Conservation (phyloP, 441 rosid species). For the Hura crepitans region DNA sequence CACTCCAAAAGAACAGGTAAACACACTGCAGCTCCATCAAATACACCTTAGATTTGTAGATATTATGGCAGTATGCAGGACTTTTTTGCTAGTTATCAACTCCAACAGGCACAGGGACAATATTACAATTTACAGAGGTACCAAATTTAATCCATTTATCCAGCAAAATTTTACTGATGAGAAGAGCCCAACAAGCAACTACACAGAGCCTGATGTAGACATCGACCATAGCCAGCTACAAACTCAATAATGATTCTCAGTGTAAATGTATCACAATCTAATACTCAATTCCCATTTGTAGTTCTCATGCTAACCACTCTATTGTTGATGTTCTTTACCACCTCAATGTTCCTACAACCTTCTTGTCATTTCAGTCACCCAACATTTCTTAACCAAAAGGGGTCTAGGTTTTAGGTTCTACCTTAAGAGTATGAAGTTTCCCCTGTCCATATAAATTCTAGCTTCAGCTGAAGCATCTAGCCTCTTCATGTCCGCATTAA, state of each 20-base stretch:
- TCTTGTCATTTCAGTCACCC: not conserved
- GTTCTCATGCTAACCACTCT: not conserved
- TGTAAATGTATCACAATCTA: not conserved
- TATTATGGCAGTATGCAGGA: not conserved
- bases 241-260: not conserved
- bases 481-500: not conserved
- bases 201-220: not conserved
- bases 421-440: not conserved
- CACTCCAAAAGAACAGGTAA: not conserved
- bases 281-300: not conserved
- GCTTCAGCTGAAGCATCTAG: not conserved
- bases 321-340: not conserved
- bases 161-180: not conserved
- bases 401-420: not conserved
- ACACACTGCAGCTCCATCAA: not conserved
- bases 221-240: not conserved
- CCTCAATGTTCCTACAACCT: not conserved
- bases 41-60: not conserved
- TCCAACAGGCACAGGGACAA: not conserved
- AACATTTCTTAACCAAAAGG: not conserved
- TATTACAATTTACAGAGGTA: not conserved
- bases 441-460: not conserved
- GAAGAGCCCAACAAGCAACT: not conserved
- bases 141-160: not conserved
- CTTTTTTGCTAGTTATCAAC: not conserved